Percentiles rank a stretch among this genome's conserved stretches.
These are phyloP conservation scores for Fusarium albosuccineum DNA, from an alignment of 2,329 filamentous ascomycete genomes.

Conservation along the genomic window DNA sequence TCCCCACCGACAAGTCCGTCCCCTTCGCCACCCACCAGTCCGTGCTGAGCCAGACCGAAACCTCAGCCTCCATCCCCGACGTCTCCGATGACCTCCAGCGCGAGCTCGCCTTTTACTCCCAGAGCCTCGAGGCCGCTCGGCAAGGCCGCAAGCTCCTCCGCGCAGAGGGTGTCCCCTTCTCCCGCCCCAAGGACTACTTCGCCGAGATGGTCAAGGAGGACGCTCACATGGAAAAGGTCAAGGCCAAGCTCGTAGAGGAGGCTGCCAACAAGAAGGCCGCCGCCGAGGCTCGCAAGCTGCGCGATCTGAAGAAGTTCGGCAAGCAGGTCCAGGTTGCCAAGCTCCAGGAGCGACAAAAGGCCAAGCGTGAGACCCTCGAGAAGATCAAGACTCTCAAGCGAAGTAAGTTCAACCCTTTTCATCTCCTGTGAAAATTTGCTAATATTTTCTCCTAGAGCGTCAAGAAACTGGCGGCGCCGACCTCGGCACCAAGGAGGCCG, in stretches of 20 bases:
- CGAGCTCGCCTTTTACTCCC: conserved; percentile 93
- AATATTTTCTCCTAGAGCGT: conserved; percentile 74
- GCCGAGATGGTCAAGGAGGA: conserved; percentile 99
- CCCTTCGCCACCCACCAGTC: conserved; percentile 88
- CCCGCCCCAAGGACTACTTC: conserved; percentile 93
- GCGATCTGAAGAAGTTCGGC: conserved; percentile 98
- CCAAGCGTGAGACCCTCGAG: conserved; percentile 91
- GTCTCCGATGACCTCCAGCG: conserved; percentile 92
- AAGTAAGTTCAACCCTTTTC: conserved; percentile 72
- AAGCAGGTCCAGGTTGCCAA: conserved; percentile 98
- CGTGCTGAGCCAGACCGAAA: conserved; percentile 75
- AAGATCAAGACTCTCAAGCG: conserved; percentile 96
- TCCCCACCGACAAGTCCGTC: conserved; percentile 75
- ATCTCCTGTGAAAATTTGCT: conserved; percentile 36
- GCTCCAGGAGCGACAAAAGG: conserved; percentile 92
- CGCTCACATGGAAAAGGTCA: conserved; percentile 97
- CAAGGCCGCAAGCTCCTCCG: conserved; percentile 80
- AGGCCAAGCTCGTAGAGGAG: conserved; percentile 91
- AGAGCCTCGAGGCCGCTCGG: conserved; percentile 84
- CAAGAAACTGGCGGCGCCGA: conserved; percentile 74
- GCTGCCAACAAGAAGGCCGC: conserved; percentile 93
- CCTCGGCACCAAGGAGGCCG: conserved; percentile 79
- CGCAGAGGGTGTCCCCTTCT: conserved; percentile 87
- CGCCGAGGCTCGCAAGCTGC: conserved; percentile 88
- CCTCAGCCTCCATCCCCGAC: conserved; percentile 78